A percentile compares a stretch with the other conserved stretches of the same genome.
Evolutionary conservation across 2,329 filamentous ascomycete species (phyloP).

Genomic region (Bretziella fagacearum): DNA sequence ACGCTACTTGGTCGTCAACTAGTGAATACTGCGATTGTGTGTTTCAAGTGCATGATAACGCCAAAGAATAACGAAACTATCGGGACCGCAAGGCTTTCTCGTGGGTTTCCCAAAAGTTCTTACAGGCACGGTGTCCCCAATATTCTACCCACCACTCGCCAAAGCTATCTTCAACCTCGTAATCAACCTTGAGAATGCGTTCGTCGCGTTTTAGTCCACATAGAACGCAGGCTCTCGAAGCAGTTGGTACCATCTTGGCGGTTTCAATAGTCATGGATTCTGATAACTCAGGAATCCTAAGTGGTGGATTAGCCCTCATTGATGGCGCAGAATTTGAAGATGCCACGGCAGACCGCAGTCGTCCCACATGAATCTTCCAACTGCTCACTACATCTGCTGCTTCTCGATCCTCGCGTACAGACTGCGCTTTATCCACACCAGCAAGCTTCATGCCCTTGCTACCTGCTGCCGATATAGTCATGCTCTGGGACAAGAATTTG

Average conservation of each 20-base stretch:
- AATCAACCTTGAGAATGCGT: constrained; percentile 57
- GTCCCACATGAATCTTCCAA: constrained; percentile 62
- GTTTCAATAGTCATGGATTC: constrained; percentile 52
- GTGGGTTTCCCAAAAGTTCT: constrained; percentile 71
- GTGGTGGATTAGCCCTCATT: constrained; percentile 21
- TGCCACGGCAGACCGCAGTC: constrained; percentile 55
- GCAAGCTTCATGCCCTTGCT: constrained; percentile 83
- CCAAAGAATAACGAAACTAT: too few relatives aligned
- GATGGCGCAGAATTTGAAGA: constrained; percentile 44
- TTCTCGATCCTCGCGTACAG: constrained; percentile 70
- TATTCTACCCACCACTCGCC: constrained; percentile 94
- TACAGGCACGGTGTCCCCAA: constrained; percentile 66
- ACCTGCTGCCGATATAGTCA: constrained; percentile 66
- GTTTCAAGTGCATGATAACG: too few relatives aligned
- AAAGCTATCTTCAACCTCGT: constrained; percentile 72
- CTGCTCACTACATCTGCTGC: constrained; percentile 56
- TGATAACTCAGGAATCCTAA: constrained; percentile 51
- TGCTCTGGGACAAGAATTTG: constrained; percentile 64
- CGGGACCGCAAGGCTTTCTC: constrained; percentile 52
- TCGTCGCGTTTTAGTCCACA: constrained; percentile 84
- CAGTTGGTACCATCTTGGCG: constrained; percentile 56
- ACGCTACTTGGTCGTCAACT: too few relatives aligned
- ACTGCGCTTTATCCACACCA: constrained; percentile 67
- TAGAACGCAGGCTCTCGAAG: constrained; percentile 60
- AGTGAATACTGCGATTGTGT: too few relatives aligned